Base-by-base conservation (phyloP, 768 basidiomycete genomes). In the Royoungia palumana region DNA sequence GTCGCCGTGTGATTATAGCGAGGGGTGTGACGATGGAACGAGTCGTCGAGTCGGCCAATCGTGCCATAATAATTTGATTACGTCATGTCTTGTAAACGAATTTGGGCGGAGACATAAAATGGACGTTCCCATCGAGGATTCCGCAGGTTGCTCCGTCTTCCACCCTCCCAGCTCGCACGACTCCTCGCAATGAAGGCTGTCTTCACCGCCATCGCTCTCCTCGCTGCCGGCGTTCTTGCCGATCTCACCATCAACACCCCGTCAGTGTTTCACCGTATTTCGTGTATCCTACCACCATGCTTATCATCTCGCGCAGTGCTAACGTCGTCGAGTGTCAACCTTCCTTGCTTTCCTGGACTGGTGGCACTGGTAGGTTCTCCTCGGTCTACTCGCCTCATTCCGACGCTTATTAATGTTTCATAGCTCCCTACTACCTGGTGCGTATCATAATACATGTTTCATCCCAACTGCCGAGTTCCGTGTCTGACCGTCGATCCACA, bases 341-440 rank as follows among this genome's bases (percentile, higher is more conserved):
- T 12, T 63, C 76, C 24, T 64, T 71, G 13, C 32, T 90, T 39
- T 43, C 61, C 24, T 89, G 81, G 80, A 10, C 28, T n/a, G 81
- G 79, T 53, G 85, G 86, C 66, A 59, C 52, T 10, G 17, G 85
- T 85, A 60, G 51, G 83, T 71, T 6, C 24, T 36, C 3, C 9
- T 17, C 24, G 10, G n/a, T 35, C 6, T 32, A 6, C 43, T 14
- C 1, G 2, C 32, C 1, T 0, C 12, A 0, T 14, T 32, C 20
- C 30, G 35, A 35, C 12, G 10, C 19, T 48, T 28, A 56, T 30
- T 2, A 34, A 16, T 24, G 16, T 2, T 6, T 25, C 25, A 4
- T 47, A 88, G 85, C 67, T 30, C 83, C 86, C 28, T 88, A 75
- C 74, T 79, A 70, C 58, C 56, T 87, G 74, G 87, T 88, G 65